Base-by-base conservation (phyloP, 1,284 basidiomycete species). In the Lignosus rhinocerotis region DNA sequence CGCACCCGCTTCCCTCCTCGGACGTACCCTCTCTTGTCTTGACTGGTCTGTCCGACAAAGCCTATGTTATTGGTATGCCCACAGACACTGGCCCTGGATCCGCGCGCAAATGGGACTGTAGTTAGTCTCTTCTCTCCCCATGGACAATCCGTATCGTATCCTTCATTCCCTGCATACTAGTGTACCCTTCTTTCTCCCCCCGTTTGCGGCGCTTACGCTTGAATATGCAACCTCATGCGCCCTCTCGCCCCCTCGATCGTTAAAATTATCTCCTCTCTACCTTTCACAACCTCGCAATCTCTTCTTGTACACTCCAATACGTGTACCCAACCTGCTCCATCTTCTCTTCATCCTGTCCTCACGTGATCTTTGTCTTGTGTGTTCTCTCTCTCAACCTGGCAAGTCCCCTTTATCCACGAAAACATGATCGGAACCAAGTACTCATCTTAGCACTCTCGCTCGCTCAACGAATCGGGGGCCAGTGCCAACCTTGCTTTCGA, bases 401-500 rank as follows among this genome's bases (percentile, higher is more conserved):
- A 19, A 10, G 19, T 21, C 33, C 33, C 50, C n/a, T n/a, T 14
- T 11, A 14, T 39, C 1, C 36, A 14, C 6, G 14, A 6, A n/a
- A 14, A 12, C n/a, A 6, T n/a, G 11, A n/a, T 17, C 41, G 19
- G 41, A 19, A 17, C n/a, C 41, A 43, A 43, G n/a, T 25, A 43
- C 41, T 14, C 41, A n/a, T 19, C 41, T 42, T n/a, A n/a, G n/a
- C 36, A 16, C 36, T 2, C 16, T 16, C 36, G 36, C 36, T 38
- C 36, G 25, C 4, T 25, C 4, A 25, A 4, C 25, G 4, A 25
- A 12, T 11, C n/a, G 33, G 34, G 16, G 3, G 7, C 17, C n/a
- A 17, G 14, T 44, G 42, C 42, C 21, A 19, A 21, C 11, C 38
- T 51, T 49, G 53, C 56, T 51, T 53, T 53, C 60, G 55, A 59